Conservation (phyloP, 1,284 basidiomycete species). For the Trichosporon asahii region DNA sequence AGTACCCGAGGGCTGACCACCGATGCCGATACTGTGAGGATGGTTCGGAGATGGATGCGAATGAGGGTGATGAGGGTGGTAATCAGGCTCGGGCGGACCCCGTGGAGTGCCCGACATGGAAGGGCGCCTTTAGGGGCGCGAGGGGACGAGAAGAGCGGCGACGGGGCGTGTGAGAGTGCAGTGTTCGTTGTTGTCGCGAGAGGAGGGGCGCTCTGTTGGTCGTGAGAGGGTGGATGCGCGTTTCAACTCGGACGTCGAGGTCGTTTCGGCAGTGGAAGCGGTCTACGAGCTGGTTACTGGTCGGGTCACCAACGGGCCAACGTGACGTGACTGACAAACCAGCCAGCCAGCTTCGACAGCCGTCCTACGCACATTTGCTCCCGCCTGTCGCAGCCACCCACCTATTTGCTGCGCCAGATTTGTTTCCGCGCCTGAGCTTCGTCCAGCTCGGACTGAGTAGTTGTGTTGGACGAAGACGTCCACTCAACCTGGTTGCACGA, state of each 20-base stretch:
- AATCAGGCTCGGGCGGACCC: conserved; percentile 6
- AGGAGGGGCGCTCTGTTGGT: neutral
- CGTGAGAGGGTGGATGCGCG: conserved; percentile 4
- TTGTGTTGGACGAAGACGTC: neutral
- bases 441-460: neutral
- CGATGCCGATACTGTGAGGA: neutral
- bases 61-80: conserved; percentile 3
- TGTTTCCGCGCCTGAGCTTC: neutral
- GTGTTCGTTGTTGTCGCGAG: neutral
- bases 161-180: neutral
- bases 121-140: conserved; percentile 1
- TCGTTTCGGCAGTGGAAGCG: neutral
- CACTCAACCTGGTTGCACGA: neutral
- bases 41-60: neutral
- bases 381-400: neutral
- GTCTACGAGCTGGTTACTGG: conserved; percentile 6
- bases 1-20: neutral
- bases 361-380: neutral
- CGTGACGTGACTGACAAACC: neutral
- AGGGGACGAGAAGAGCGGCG: neutral
- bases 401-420: neutral
- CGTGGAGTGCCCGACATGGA: conserved; percentile 10
- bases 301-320: conserved; percentile 4
- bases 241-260: conserved; percentile 10
- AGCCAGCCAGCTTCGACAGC: neutral